These are phyloP conservation scores for Phoma herbarum DNA, from an alignment of 2,329 filamentous ascomycete species.

Conservation along the genomic window DNA sequence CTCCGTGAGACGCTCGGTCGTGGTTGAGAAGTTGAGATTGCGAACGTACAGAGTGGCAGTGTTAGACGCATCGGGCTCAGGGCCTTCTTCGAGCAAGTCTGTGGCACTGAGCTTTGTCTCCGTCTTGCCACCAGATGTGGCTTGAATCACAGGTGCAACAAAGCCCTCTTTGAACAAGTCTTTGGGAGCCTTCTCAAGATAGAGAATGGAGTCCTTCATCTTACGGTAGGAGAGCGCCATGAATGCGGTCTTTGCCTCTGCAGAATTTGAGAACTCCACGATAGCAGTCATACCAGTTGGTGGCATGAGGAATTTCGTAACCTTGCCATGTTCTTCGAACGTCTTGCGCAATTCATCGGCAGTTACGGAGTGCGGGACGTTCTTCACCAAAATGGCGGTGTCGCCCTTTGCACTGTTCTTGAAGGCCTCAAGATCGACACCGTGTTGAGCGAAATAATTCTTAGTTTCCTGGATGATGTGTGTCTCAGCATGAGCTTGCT, in stretches of 20 bases:
- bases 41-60: conserved; percentile 90
- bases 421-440: conserved; percentile 91
- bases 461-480: conserved; percentile 97
- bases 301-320: conserved; percentile 87
- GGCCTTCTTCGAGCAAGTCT: conserved; percentile 71
- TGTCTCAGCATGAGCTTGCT: conserved; percentile 96
- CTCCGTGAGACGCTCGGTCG: conserved; percentile 76
- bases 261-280: conserved; percentile 82
- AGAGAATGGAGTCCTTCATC: conserved; percentile 88
- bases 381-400: conserved; percentile 89
- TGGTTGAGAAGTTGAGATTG: conserved; percentile 93
- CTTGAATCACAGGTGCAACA: conserved; percentile 44
- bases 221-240: conserved; percentile 86
- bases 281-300: conserved; percentile 93
- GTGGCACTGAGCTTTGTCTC: conserved; percentile 69
- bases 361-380: conserved; percentile 86
- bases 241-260: conserved; percentile 85
- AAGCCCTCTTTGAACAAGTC: conserved; percentile 69
- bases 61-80: conserved; percentile 64
- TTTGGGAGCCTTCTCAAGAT: conserved; percentile 91
- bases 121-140: conserved; percentile 40
- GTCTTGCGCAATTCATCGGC: conserved; percentile 79
- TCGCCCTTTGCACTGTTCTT: conserved; percentile 86
- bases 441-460: conserved; percentile 84
- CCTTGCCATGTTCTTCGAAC: conserved; percentile 85